Percentiles rank a stretch among this genome's conserved stretches.
Evolutionary conservation across 2,329 filamentous ascomycete species (phyloP).

Genomic region (Diplodia scrobiculata): DNA sequence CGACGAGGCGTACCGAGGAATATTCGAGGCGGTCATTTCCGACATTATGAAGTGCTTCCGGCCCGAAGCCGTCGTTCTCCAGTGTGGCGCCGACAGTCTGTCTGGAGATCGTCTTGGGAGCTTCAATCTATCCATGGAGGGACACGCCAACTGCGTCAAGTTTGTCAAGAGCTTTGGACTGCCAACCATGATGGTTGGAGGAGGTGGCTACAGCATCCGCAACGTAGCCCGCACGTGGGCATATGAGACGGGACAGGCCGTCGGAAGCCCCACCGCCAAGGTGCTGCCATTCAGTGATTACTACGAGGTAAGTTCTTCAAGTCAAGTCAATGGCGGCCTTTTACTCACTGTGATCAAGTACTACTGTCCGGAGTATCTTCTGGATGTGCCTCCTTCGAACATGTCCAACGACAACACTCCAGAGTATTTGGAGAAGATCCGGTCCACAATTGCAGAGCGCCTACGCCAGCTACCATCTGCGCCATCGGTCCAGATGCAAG

Average conservation of each 20-base stretch:
- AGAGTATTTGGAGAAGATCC: constrained; percentile 26
- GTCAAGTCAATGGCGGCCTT: too few species aligned
- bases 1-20: constrained; percentile 80
- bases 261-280: constrained; percentile 2
- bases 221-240: constrained; percentile 97
- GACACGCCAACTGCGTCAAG: constrained; percentile 86
- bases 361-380: constrained; percentile 28
- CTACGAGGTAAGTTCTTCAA: constrained; percentile 18
- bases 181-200: constrained; percentile 87
- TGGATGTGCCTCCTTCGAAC: constrained; percentile 25
- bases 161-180: constrained; percentile 81
- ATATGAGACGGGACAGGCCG: constrained; percentile 73
- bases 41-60: constrained; percentile 79
- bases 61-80: constrained; percentile 88
- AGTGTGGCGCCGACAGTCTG: constrained; percentile 93
- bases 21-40: constrained; percentile 81
- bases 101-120: constrained; percentile 90
- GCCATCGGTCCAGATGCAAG: constrained; percentile 28
- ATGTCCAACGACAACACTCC: constrained; percentile 27
- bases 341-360: constrained; percentile 6
- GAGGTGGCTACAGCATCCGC: constrained; percentile 92
- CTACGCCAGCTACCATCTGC: constrained; percentile 24
- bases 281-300: constrained; percentile 28
- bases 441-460: constrained; percentile 21
- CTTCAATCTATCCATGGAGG: constrained; percentile 95